Conservation (phyloP, 495 filamentous ascomycete genomes). For the Cairneyella variabilis region DNA sequence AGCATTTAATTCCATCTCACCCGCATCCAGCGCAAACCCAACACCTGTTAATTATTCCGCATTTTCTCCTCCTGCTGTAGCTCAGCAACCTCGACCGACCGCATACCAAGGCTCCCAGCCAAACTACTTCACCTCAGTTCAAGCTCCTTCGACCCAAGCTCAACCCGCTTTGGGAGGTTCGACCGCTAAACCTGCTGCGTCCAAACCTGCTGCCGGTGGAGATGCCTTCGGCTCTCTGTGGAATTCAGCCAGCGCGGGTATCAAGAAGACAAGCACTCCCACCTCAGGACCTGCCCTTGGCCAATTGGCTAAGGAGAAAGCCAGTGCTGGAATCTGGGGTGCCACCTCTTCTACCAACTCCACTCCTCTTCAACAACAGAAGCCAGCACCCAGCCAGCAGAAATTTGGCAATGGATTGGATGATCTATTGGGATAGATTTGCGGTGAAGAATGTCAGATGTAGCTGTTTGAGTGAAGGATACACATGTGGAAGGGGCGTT, state of each 20-base stretch:
- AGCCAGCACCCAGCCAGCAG: constrained; percentile 28
- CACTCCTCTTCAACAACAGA: constrained; percentile 33
- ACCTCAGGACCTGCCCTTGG: constrained; percentile 70
- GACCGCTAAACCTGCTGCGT: constrained; percentile 36
- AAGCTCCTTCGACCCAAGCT: constrained; percentile 33
- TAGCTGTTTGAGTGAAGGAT: not conserved
- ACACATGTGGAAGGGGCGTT: not conserved
- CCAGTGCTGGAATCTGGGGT: constrained; percentile 91
- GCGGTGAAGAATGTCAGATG: not conserved
- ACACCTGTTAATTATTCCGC: constrained; percentile 52
- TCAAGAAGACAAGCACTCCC: constrained; percentile 68
- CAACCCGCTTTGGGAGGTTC: constrained; percentile 34
- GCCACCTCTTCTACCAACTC: constrained; percentile 48
- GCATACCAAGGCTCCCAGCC: constrained; percentile 75
- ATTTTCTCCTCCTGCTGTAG: constrained; percentile 46
- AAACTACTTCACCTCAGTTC: constrained; percentile 92
- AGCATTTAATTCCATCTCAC: constrained; percentile 76
- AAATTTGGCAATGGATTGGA: constrained; percentile 47
- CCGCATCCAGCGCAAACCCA: constrained; percentile 54
- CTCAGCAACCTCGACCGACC: constrained; percentile 49
- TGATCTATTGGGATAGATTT: constrained; percentile 57
- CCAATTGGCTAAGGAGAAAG: constrained; percentile 93
- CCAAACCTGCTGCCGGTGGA: constrained; percentile 52
- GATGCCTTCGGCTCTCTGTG: constrained; percentile 91
- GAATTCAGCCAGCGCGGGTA: constrained; percentile 68